phyloP scores from a whole-genome alignment of 768 basidiomycete species.

The Boletus edulis region DNA sequence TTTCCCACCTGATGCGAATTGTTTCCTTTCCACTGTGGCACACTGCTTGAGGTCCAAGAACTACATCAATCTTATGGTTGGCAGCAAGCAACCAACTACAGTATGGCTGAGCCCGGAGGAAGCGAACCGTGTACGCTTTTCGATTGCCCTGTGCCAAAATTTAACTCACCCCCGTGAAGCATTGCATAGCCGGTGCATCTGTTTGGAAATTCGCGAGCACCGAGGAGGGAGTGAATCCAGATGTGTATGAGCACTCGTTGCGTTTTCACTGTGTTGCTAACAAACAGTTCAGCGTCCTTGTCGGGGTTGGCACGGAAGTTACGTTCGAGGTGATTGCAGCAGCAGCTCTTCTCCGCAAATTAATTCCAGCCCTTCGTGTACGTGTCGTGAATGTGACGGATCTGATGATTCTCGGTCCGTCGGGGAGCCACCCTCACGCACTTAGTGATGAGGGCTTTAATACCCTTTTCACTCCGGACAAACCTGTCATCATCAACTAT shows the following conservation, averaged over 20 bases:
- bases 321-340: slow-evolving; percentile 90
- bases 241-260: slow-evolving; percentile 47
- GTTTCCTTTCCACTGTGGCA: slow-evolving; percentile 76
- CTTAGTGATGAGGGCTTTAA: slow-evolving; percentile 60
- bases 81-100: slow-evolving; percentile 79
- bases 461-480: slow-evolving; percentile 69
- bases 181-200: slow-evolving; percentile 85
- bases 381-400: slow-evolving; percentile 92
- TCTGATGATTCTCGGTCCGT: slow-evolving; percentile 73
- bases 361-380: slow-evolving; percentile 70
- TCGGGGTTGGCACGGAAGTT: slow-evolving; percentile 84
- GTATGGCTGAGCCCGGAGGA: slow-evolving; percentile 79
- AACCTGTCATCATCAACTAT: slow-evolving; percentile 76
- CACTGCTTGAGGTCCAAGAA: slow-evolving; percentile 84
- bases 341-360: slow-evolving; percentile 70
- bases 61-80: slow-evolving; percentile 86
- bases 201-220: slow-evolving; percentile 83
- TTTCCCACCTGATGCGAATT: slow-evolving; percentile 89
- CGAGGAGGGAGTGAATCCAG: slow-evolving; percentile 68
- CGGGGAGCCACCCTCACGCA: slow-evolving; percentile 76
- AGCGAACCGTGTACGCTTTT: slow-evolving; percentile 52
- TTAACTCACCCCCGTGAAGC: slow-evolving; percentile 33
- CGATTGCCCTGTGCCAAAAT: neutral
- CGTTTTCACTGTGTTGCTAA: neutral
- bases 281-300: slow-evolving; percentile 54